Evolutionary conservation across 2,329 filamentous ascomycete species (phyloP).

Genomic region (Penicillium freii): DNA sequence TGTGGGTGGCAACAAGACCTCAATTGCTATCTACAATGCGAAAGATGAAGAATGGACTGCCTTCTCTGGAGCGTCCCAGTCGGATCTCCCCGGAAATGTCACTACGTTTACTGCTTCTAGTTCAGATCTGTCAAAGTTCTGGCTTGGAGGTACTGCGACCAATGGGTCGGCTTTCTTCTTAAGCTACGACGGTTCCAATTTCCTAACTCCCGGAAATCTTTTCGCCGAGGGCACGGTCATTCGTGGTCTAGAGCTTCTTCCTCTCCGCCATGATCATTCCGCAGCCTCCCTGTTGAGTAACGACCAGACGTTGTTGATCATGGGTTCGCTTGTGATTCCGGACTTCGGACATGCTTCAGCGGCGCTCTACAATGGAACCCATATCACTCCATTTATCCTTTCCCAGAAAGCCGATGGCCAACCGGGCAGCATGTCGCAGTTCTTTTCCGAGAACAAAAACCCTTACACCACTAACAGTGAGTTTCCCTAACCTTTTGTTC

Average conservation of each 20-base stretch:
- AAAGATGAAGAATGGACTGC: slow-evolving; percentile 63
- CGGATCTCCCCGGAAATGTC: slow-evolving; percentile 72
- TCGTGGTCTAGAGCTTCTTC: slow-evolving; percentile 77
- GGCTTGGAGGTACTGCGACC: slow-evolving; percentile 71
- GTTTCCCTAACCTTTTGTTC: slow-evolving; percentile 32
- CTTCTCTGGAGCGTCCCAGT: slow-evolving; percentile 52
- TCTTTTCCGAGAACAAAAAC: slow-evolving; percentile 80
- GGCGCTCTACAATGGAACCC: slow-evolving; percentile 80
- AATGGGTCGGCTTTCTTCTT: slow-evolving; percentile 74
- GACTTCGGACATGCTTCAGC: slow-evolving; percentile 79
- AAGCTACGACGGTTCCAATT: slow-evolving; percentile 73
- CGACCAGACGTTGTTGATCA: slow-evolving; percentile 73
- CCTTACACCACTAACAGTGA: slow-evolving; percentile 67
- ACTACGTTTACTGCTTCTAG: slow-evolving; percentile 73
- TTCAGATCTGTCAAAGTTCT: slow-evolving; percentile 69
- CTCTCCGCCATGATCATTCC: slow-evolving; percentile 66
- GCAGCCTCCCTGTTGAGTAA: slow-evolving; percentile 62
- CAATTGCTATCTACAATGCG: slow-evolving; percentile 71
- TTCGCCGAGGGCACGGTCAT: slow-evolving; percentile 68
- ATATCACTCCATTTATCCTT: slow-evolving; percentile 74
- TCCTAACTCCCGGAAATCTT: slow-evolving; percentile 62
- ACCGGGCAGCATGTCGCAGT: slow-evolving; percentile 70
- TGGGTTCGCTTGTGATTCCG: slow-evolving; percentile 75
- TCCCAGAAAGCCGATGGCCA: slow-evolving; percentile 65
- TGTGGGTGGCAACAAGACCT: slow-evolving; percentile 63